Conservation (phyloP, 2,329 filamentous ascomycete genomes). For the Curvularia verruculosa region DNA sequence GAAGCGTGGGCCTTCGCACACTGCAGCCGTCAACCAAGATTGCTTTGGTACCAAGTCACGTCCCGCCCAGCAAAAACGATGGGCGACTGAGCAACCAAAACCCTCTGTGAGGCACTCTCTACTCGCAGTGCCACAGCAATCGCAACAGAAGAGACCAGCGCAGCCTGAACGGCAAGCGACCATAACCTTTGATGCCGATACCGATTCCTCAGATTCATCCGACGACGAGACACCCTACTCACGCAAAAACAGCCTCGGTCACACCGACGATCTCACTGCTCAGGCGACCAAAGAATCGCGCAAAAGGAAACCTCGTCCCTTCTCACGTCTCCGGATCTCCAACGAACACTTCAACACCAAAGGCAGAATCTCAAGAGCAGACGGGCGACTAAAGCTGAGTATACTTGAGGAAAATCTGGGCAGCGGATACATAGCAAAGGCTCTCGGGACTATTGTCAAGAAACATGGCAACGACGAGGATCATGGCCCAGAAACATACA, state of each 20-base stretch:
- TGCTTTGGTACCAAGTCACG: conserved; percentile 16
- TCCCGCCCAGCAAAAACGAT: conserved; percentile 35
- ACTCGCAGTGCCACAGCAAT: conserved; percentile 26
- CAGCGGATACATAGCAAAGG: conserved; percentile 75
- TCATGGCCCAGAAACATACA: conserved; percentile 33
- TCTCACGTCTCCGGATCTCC: conserved; percentile 63
- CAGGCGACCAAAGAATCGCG: conserved; percentile 17
- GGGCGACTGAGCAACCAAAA: conserved; percentile 40
- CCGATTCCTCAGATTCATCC: conserved; percentile 31
- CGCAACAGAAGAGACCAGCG: conserved; percentile 17
- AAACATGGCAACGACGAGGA: conserved; percentile 58
- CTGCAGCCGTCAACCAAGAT: conserved; percentile 1
- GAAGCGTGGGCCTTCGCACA: background rate
- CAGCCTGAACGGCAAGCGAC: conserved; percentile 31
- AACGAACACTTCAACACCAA: conserved; percentile 70
- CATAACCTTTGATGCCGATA: conserved; percentile 41
- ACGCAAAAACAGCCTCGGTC: conserved; percentile 25
- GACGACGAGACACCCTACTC: conserved; percentile 31
- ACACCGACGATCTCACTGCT: conserved; percentile 14
- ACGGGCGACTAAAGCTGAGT: conserved; percentile 74
- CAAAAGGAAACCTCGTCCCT: conserved; percentile 40
- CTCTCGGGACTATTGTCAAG: conserved; percentile 68
- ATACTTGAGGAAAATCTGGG: conserved; percentile 70
- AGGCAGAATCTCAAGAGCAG: conserved; percentile 68
- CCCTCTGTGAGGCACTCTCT: conserved; percentile 30